A percentile compares a stretch with the other conserved stretches of the same genome.
Conservation (phyloP, 805 yeast species). For the Tetrapisispora fleetii region DNA sequence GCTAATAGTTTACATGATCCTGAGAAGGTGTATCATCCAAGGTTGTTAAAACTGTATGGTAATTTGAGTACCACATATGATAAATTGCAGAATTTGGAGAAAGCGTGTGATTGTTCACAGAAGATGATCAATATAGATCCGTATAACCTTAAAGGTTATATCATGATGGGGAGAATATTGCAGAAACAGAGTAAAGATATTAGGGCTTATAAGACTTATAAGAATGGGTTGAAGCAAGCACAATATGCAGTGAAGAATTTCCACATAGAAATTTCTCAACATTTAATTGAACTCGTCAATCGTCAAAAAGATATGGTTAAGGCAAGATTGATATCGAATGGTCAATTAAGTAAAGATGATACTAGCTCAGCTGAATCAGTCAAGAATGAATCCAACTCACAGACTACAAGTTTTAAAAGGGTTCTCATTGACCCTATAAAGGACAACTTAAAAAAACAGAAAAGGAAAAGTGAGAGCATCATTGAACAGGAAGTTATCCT, state of each 20-base stretch:
- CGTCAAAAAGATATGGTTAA: slow-evolving; percentile 10
- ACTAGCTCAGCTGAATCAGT: background rate
- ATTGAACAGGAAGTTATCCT: background rate
- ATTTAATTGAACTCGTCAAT: slow-evolving; percentile 7
- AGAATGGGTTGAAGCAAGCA: slow-evolving; percentile 11
- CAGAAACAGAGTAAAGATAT: slow-evolving; percentile 13
- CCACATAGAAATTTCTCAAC: slow-evolving; percentile 9
- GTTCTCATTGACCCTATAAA: slow-evolving; percentile 16
- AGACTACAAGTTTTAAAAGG: slow-evolving; percentile 3
- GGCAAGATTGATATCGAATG: slow-evolving; percentile 1
- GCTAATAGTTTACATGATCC: background rate
- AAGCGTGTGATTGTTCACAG: slow-evolving; percentile 15
- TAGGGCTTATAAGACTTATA: slow-evolving; percentile 17
- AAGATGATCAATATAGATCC: slow-evolving; percentile 20
- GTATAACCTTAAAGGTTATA: slow-evolving; percentile 20
- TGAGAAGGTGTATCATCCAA: slow-evolving; percentile 17
- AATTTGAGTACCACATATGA: slow-evolving; percentile 23
- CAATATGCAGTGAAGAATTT: slow-evolving; percentile 7
- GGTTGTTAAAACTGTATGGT: slow-evolving; percentile 18
- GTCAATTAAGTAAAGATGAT: background rate
- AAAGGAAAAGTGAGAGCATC: background rate
- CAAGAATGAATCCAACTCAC: background rate
- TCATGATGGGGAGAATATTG: slow-evolving; percentile 20
- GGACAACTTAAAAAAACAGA: slow-evolving; percentile 5
- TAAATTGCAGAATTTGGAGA: slow-evolving; percentile 16